These are phyloP conservation scores for Calonectria pseudoreteaudii DNA, from an alignment of 2,329 filamentous ascomycete genomes.

Conservation along the genomic window DNA sequence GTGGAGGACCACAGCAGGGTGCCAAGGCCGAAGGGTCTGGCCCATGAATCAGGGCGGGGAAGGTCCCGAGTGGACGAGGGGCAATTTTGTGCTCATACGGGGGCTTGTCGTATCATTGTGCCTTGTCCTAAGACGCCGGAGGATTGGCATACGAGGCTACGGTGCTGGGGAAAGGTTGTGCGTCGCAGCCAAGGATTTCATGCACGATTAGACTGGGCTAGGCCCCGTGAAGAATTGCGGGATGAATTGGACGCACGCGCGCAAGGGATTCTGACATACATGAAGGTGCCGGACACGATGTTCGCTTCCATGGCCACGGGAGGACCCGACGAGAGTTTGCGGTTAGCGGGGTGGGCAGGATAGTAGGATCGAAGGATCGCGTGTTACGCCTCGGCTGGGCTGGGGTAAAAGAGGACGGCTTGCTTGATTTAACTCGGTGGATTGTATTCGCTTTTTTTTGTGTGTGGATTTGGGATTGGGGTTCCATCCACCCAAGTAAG, in stretches of 20 bases:
- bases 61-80: conserved; percentile 11
- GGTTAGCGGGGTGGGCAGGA: conserved; percentile 13
- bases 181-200: conserved; percentile 11
- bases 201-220: conserved; percentile 7
- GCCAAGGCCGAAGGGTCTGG: conserved; percentile 5
- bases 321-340: conserved; percentile 21
- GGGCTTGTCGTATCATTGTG: background rate
- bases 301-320: conserved; percentile 5
- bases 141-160: conserved; percentile 14
- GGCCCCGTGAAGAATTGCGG: background rate
- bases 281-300: background rate
- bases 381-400: conserved; percentile 5
- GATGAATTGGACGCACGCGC: conserved; percentile 8
- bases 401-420: background rate
- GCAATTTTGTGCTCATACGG: background rate
- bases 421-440: background rate
- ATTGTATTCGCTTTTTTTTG: background rate
- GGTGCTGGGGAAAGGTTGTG: background rate
- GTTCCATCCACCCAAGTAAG: conserved; percentile 9
- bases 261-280: conserved; percentile 17
- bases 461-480: conserved; percentile 2
- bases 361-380: conserved; percentile 7
- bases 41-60: background rate
- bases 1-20: background rate
- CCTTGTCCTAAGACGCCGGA: conserved; percentile 9